Evolutionary conservation across 306 rosid genomes (phyloP), one percentile per base, ranked within the genome.

Genomic region (Hylodesmum podocarpum): DNA sequence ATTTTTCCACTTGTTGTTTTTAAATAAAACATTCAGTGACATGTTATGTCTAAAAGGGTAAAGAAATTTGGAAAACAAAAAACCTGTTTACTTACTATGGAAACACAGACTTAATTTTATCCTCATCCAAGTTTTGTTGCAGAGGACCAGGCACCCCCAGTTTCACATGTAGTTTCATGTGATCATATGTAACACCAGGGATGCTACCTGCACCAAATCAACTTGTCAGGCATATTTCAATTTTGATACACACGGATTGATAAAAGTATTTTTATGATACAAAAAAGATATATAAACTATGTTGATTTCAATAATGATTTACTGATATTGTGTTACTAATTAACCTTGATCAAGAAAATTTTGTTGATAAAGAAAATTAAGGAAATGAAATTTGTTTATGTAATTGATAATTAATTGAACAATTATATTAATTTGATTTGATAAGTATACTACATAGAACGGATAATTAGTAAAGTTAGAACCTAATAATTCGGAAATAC

Each of bases 151-250:
- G 97, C 79, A 89, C 93, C 19, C 93, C 95, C 29, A 91, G 85
- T 84, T 89, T 89, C 62, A 91, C 88, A 70, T 88, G 86, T 8
- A 89, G 80, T 65, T 91, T 91, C 95, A 88, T 86, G 79, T 91
- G 79, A 34, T 69, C 91, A 77, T 37, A 88, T 62, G 97, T 63
- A 39, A 91, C 90, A 49, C 97, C 93, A 19, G 95, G 93, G 24
- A 91, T 89, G 69, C 87, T 69, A 37, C 93, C 93, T 63, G 46
- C 44, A 62, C n/a, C 68, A 16, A 53, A 40, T 40, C 46, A 40
- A 9, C 46, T 40, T 44, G 16, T 13, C 4, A 44, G 19, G 0
- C 14, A 44, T 44, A 7, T 44, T 13, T 44, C 1, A 5, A 44
- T 6, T 44, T 44, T 14, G 6, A 2, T 12, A 13, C n/a, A n/a